phyloP scores from a whole-genome alignment of 2,329 filamentous ascomycete genomes.

The Colletotrichum sp. region DNA sequence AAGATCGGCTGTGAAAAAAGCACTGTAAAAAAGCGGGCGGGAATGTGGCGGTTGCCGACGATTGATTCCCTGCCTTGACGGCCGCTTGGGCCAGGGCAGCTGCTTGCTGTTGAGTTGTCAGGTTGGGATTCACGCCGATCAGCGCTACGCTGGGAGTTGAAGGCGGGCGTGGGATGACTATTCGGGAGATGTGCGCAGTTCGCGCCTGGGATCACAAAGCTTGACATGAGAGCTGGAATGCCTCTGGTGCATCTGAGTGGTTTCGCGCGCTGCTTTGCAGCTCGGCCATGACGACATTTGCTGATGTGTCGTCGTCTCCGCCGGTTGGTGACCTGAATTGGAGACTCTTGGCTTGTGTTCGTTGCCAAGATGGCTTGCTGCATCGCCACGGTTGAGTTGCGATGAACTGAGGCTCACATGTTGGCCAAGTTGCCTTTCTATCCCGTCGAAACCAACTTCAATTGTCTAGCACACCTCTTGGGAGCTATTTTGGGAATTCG shows the following conservation, averaged over 20 bases:
- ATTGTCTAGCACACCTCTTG: neutral
- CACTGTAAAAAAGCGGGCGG: neutral
- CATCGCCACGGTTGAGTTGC: neutral
- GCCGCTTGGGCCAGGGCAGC: neutral
- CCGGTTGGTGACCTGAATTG: neutral
- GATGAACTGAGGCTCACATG: neutral
- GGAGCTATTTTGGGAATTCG: constrained; percentile 2
- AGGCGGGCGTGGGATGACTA: neutral
- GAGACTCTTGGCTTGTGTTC: neutral
- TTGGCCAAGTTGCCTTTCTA: neutral
- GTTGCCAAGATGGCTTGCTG: neutral
- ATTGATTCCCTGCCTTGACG: neutral
- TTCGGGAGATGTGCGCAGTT: neutral
- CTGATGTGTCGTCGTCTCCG: neutral
- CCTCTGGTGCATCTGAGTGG: neutral
- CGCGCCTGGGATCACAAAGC: neutral
- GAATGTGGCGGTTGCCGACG: neutral
- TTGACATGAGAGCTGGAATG: neutral
- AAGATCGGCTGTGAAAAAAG: neutral
- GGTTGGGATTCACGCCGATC: neutral
- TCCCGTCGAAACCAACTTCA: neutral
- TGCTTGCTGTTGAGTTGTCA: neutral
- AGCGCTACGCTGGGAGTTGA: neutral
- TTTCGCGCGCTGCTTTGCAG: neutral
- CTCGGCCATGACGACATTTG: neutral